phyloP scores from a whole-genome alignment of 352 stramenopile species.

The Phytophthora cactorum region DNA sequence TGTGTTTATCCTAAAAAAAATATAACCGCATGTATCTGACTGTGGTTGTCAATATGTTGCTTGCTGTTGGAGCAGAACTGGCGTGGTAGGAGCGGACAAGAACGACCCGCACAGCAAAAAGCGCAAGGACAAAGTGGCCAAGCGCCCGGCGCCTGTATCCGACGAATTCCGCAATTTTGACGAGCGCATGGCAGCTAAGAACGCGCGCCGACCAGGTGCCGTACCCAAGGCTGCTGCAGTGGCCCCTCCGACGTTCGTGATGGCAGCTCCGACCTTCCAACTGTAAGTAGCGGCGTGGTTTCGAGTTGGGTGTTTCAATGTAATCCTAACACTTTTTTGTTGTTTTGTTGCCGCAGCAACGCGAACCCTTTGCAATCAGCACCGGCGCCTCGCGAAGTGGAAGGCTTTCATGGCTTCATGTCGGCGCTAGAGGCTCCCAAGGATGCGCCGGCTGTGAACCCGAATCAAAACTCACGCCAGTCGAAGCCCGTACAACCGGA shows the following conservation, averaged over 20 bases:
- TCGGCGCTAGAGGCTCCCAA: constrained; percentile 60
- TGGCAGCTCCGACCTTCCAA: constrained; percentile 72
- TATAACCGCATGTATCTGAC: not conserved
- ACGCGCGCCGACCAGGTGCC: constrained; percentile 26
- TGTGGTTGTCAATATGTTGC: not conserved
- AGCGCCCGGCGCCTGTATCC: constrained; percentile 42
- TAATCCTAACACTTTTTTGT: constrained; percentile 1
- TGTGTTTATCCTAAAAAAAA: not conserved
- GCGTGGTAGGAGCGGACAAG: constrained; percentile 46
- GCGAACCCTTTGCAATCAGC: constrained; percentile 28
- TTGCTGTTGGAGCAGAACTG: constrained; percentile 28
- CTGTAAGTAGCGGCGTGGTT: constrained; percentile 47
- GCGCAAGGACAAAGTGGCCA: constrained; percentile 34
- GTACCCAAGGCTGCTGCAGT: constrained; percentile 38
- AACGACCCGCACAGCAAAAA: constrained; percentile 39
- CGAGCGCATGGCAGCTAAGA: constrained; percentile 69
- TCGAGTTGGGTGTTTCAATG: not conserved
- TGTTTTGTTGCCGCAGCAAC: constrained; percentile 21
- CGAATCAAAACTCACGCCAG: constrained; percentile 32
- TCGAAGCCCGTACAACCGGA: constrained; percentile 39
- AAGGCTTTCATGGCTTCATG: constrained; percentile 78
- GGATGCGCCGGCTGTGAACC: constrained; percentile 33
- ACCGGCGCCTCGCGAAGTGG: constrained; percentile 42
- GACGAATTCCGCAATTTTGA: constrained; percentile 83
- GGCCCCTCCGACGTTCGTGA: constrained; percentile 62